A percentile compares a stretch with the other conserved stretches of the same genome.
Conservation (phyloP, 495 filamentous ascomycete species). For the Cenococcum geophilum region DNA sequence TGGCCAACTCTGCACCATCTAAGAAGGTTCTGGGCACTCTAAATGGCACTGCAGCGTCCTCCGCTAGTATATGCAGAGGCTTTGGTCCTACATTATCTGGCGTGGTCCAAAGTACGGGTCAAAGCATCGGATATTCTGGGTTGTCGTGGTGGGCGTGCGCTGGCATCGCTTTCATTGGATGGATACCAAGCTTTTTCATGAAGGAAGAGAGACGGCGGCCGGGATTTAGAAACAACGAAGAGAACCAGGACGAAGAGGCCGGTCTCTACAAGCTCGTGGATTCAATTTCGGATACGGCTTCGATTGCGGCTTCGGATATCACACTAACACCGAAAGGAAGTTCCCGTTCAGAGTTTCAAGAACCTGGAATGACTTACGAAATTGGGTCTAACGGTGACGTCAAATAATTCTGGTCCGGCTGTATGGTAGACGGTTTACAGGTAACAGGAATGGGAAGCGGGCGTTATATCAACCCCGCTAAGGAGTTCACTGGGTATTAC, state of each 20-base stretch:
- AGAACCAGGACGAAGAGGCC: slow-evolving; percentile 23
- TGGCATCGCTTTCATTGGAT: slow-evolving; percentile 66
- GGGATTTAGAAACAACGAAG: slow-evolving; percentile 14
- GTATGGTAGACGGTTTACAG: too few relatives aligned
- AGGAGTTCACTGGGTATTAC: neutral
- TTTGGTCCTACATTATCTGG: slow-evolving; percentile 87
- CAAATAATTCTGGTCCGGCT: too few relatives aligned
- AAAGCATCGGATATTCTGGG: slow-evolving; percentile 72
- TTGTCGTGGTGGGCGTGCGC: slow-evolving; percentile 89
- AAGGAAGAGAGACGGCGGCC: slow-evolving; percentile 31
- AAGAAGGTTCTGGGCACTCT: slow-evolving; percentile 77
- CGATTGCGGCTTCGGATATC: slow-evolving; percentile 15
- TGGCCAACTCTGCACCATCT: slow-evolving; percentile 76
- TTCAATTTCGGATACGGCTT: slow-evolving; percentile 13
- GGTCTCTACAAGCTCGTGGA: slow-evolving; percentile 13
- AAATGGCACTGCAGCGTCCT: slow-evolving; percentile 88
- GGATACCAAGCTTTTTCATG: slow-evolving; percentile 47
- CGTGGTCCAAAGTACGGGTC: slow-evolving; percentile 71
- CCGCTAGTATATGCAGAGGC: slow-evolving; percentile 77
- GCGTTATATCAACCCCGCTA: neutral
- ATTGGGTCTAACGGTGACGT: too few relatives aligned
- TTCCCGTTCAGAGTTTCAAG: neutral
- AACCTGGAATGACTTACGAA: too few relatives aligned
- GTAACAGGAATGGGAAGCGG: neutral
- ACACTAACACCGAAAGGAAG: slow-evolving; percentile 24